Evolutionary conservation across 352 stramenopile species (phyloP), one percentile per base, ranked within the genome.

Genomic region (Globisporangium uncinulatum): DNA sequence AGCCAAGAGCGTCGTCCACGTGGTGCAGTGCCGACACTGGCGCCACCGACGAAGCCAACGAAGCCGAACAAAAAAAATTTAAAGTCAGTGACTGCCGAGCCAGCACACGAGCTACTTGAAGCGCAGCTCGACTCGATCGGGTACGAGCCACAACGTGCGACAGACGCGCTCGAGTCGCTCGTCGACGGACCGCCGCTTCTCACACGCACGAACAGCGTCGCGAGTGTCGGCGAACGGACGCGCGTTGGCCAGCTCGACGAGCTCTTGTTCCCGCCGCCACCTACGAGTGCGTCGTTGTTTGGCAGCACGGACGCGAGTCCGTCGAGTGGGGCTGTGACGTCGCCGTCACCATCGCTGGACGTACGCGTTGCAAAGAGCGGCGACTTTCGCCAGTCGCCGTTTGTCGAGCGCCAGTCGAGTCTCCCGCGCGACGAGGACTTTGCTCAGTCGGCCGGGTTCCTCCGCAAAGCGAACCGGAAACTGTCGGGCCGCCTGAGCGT

Each of bases 401-500:
- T 56, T 36, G 66, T 88, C n/a, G 76, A 86, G 32, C 74, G 78
- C 7, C 67, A 73, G 29, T 67, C 78, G 36, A 88, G 76, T 55
- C 70, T 54, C n/a, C 54, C 74, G 3, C 83, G 72, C n/a, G 78
- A 87, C 49, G 70, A 87, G 51, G 67, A 79, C 36, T 85, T 88
- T 51, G 76, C 71, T 10, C 76, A 74, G 21, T 89, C 79, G 3
- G 79, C 79, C 1, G 79, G 79, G 1, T 92, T 90, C 49, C 62
- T 92, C 6, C 76, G 76, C 6, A 74, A 77, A 24, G 73, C 79
- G 34, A 79, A 74, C 15, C 79, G 82, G 14, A 78, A 68, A 31
- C 66, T 77, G 17, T 89, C 78, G 1, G 75, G 76, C 6, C 67
- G 83, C 0, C 63, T 92, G 6, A 92, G 74, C 43, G 81, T 92